Evolutionary conservation across 208 protist genomes (phyloP).

Genomic region (Herpetomonas samuelpessoai): DNA sequence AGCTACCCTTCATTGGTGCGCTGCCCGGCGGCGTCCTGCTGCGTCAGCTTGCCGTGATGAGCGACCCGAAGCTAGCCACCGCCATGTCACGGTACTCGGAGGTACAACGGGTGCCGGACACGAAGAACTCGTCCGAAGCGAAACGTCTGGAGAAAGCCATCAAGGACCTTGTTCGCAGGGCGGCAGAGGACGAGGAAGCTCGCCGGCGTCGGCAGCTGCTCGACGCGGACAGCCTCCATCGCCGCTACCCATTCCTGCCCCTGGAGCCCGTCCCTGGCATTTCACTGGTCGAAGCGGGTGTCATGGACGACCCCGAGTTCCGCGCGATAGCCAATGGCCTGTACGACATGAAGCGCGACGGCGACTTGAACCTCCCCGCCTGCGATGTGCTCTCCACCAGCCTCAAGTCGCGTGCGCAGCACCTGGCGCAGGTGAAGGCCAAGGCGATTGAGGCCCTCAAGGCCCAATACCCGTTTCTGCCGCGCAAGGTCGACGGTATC

Average conservation of each 20-base stretch:
- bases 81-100: too few relatives aligned
- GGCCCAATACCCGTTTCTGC: constrained; percentile 22
- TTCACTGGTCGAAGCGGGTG: constrained; percentile 28
- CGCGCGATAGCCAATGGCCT: constrained; percentile 34
- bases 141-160: constrained; percentile 46
- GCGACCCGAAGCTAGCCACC: constrained; percentile 27
- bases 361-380: constrained; percentile 8
- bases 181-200: constrained; percentile 37
- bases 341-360: constrained; percentile 19
- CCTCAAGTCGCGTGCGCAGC: constrained; percentile 12
- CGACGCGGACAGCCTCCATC: constrained; percentile 28
- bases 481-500: constrained; percentile 14
- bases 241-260: constrained; percentile 37
- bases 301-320: constrained; percentile 42
- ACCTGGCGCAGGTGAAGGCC: constrained; percentile 12
- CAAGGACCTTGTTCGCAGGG: constrained; percentile 20
- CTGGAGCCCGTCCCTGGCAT: constrained; percentile 39
- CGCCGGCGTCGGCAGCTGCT: constrained; percentile 16
- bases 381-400: constrained; percentile 17
- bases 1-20: constrained; percentile 27
- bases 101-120: constrained; percentile 23
- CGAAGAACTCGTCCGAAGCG: constrained; percentile 19
- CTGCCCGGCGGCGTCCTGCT: constrained; percentile 27
- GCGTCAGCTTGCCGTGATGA: constrained; percentile 27
- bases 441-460: background rate